Percentiles rank a stretch among this genome's conserved stretches.
Conservation (phyloP, 805 yeast genomes). For the Suhomyces tanzawaensis region DNA sequence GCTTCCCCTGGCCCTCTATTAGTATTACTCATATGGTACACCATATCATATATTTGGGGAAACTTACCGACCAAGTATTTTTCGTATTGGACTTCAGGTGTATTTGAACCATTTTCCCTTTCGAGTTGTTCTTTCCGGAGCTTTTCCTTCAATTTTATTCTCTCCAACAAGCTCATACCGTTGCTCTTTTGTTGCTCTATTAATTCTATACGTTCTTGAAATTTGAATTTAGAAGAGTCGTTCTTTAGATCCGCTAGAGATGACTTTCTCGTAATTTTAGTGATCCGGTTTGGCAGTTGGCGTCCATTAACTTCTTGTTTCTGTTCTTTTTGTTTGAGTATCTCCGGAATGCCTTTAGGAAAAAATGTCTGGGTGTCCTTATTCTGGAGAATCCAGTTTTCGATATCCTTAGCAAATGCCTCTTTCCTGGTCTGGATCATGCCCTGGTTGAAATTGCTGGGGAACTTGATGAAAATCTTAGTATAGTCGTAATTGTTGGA, state of each 20-base stretch:
- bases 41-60: slow-evolving; percentile 31
- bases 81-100: slow-evolving; percentile 22
- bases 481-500: slow-evolving; percentile 3
- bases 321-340: neutral
- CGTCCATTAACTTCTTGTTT: too few species aligned
- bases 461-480: slow-evolving; percentile 9
- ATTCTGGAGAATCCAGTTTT: slow-evolving; percentile 23
- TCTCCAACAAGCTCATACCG: slow-evolving; percentile 37
- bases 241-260: slow-evolving; percentile 24
- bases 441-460: slow-evolving; percentile 4
- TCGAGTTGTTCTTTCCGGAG: slow-evolving; percentile 9
- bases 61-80: slow-evolving; percentile 26
- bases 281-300: slow-evolving; percentile 8
- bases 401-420: slow-evolving; percentile 14
- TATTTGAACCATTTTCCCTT: slow-evolving; percentile 4
- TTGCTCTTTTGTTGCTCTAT: slow-evolving; percentile 15
- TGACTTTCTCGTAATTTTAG: slow-evolving; percentile 7
- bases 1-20: slow-evolving; percentile 1
- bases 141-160: slow-evolving; percentile 38
- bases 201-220: slow-evolving; percentile 13
- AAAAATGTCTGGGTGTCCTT: neutral
- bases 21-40: slow-evolving; percentile 25
- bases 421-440: slow-evolving; percentile 15
- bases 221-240: slow-evolving; percentile 34
- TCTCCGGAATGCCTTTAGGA: neutral